Base-by-base conservation (phyloP, 2,329 filamentous ascomycete genomes). In the Sporothrix phasma region DNA sequence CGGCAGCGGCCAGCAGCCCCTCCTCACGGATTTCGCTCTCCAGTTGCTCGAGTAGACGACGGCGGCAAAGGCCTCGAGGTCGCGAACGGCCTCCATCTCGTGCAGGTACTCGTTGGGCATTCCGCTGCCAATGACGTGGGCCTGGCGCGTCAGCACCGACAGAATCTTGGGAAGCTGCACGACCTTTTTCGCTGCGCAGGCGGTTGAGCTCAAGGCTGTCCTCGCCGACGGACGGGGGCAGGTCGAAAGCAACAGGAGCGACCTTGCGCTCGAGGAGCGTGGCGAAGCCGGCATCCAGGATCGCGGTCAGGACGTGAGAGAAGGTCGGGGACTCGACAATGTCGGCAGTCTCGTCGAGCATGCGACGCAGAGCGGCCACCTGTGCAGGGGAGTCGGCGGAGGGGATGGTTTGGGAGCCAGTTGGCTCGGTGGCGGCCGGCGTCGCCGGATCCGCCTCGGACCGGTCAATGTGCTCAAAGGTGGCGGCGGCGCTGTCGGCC, bases 271-370 rank as follows among this genome's bases (percentile, higher is more conserved):
- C 89, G 29, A 96, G 83, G 17, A 99, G 82, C 26, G 88, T 84
- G 2, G 89, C 89, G 77, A 97, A 99, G 63, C 88, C 89, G 53
- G 91, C 84, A 74, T 97, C 92, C 66, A 97, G 88, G 64, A 97
- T 83, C 65, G 90, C 85, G 2, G 88, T 90, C 51, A 97, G 82
- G 41, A 99, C 92, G 71, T 92, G 88, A 0, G 87, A 84, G 76
- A 97, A 97, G 41, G 90, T 84, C 0, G 94, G 94, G 1, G 94
- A 97, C 72, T 99, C 94, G 72, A 97, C 88, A 26, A 99, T 83
- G 73, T 99, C 94, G 45, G 93, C 90, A 1, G 94, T 97, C 78
- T 99, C 94, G 73, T 99, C 93, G 1, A 99, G 84, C 22, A 99
- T 83, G 65, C 89, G 88, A 64, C 93, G 86, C 64, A 99, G 84